Evolutionary conservation across 2,329 filamentous ascomycete genomes (phyloP).

Genomic region (Penicillium palitans): DNA sequence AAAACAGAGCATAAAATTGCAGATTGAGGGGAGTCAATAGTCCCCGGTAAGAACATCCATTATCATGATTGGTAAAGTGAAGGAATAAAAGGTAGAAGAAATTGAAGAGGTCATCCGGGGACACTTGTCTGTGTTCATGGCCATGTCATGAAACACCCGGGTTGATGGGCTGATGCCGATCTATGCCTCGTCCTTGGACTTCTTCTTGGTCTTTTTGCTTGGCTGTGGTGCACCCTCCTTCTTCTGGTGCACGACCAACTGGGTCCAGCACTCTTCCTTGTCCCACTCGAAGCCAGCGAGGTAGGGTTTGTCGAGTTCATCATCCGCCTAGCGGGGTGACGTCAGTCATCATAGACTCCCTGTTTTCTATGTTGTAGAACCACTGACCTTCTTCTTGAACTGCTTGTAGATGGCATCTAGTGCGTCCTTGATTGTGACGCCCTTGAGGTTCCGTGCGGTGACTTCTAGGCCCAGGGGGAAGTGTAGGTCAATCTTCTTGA

Average conservation of each 20-base stretch:
- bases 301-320: constrained; percentile 84
- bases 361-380: not conserved
- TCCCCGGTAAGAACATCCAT: constrained; percentile 6
- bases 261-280: constrained; percentile 85
- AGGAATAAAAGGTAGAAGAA: not conserved
- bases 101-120: not conserved
- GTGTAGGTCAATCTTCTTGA: constrained; percentile 93
- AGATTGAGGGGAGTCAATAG: constrained; percentile 9
- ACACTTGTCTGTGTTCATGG: not conserved
- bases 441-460: constrained; percentile 85
- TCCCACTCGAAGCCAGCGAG: constrained; percentile 97
- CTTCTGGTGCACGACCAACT: constrained; percentile 81
- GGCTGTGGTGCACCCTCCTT: constrained; percentile 57
- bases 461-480: constrained; percentile 87
- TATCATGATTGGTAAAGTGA: constrained; percentile 1
- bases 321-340: constrained; percentile 67
- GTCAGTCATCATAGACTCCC: constrained; percentile 2
- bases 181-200: constrained; percentile 36
- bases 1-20: constrained; percentile 4
- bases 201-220: constrained; percentile 62
- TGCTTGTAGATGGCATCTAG: constrained; percentile 93
- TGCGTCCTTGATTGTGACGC: constrained; percentile 96
- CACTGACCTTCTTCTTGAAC: constrained; percentile 88
- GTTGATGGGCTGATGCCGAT: constrained; percentile 5
- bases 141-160: not conserved